Evolutionary conservation across 768 basidiomycete species (phyloP).

Genomic region (Hortiboletus campestris): DNA sequence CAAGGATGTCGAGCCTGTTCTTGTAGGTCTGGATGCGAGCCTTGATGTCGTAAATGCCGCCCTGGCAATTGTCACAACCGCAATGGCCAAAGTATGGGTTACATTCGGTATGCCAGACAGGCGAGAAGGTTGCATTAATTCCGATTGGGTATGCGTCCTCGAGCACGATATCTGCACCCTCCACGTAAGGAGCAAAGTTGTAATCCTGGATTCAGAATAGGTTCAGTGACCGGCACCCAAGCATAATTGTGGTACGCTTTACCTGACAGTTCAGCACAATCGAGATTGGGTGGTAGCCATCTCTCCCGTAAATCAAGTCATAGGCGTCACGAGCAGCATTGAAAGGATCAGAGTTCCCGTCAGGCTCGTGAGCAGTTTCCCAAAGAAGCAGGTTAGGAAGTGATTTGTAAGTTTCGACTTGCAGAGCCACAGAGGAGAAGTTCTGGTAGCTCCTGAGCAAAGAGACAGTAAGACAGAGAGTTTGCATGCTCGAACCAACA

Average conservation of each 20-base stretch:
- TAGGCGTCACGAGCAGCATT: constrained; percentile 49
- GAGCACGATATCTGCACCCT: constrained; percentile 67
- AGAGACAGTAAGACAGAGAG: neutral
- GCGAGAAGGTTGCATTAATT: constrained; percentile 63
- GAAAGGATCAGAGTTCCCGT: constrained; percentile 66
- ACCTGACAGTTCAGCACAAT: constrained; percentile 51
- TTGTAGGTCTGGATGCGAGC: constrained; percentile 64
- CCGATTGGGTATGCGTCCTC: constrained; percentile 41
- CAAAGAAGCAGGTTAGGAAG: constrained; percentile 65
- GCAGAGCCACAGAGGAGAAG: constrained; percentile 52
- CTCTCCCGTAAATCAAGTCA: constrained; percentile 46
- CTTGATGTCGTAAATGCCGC: constrained; percentile 64
- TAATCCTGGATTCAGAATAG: constrained; percentile 44
- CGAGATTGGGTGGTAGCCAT: constrained; percentile 59
- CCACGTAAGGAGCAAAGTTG: constrained; percentile 54
- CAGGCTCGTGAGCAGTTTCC: constrained; percentile 75
- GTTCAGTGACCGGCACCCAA: neutral
- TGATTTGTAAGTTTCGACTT: constrained; percentile 64
- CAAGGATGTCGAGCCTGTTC: constrained; percentile 55
- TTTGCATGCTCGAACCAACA: neutral
- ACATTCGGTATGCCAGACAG: constrained; percentile 58
- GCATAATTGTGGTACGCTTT: neutral
- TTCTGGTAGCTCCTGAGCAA: constrained; percentile 55
- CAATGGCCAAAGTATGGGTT: constrained; percentile 69
- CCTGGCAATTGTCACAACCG: constrained; percentile 69